Conservation (phyloP, 1,284 basidiomycete species). For the Microbotryum lychnidis-dioicae region DNA sequence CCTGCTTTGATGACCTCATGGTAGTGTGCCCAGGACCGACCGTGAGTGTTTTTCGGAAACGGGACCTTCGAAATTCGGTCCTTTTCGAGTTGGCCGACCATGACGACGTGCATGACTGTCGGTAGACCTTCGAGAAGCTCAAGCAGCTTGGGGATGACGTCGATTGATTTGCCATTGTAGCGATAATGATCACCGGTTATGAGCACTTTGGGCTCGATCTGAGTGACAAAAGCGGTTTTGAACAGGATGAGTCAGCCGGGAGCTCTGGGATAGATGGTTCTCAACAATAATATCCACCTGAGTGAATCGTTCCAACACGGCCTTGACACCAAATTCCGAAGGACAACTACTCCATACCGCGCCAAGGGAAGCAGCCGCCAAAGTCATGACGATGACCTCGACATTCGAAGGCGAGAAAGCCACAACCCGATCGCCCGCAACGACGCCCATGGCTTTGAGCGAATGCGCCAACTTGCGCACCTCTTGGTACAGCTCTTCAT, state of each 20-base stretch:
- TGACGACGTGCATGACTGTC: constrained; percentile 34
- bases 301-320: constrained; percentile 62
- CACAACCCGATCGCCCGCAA: constrained; percentile 28
- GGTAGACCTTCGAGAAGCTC: constrained; percentile 33
- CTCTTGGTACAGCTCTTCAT: constrained; percentile 31
- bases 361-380: constrained; percentile 61
- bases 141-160: constrained; percentile 33
- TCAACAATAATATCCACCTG: constrained; percentile 32
- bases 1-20: constrained; percentile 17
- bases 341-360: constrained; percentile 77
- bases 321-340: constrained; percentile 74
- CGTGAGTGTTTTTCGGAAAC: constrained; percentile 11
- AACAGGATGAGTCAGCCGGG: not conserved
- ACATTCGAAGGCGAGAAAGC: constrained; percentile 32
- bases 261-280: not conserved
- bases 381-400: constrained; percentile 29
- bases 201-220: constrained; percentile 40
- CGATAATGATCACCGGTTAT: constrained; percentile 40
- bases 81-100: constrained; percentile 34
- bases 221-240: constrained; percentile 11
- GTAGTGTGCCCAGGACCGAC: constrained; percentile 16
- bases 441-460: constrained; percentile 16
- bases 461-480: constrained; percentile 28
- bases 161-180: constrained; percentile 37
- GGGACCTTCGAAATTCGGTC: constrained; percentile 30